Conservation (phyloP, 129 eudicot species). For the Mikania micrantha region DNA sequence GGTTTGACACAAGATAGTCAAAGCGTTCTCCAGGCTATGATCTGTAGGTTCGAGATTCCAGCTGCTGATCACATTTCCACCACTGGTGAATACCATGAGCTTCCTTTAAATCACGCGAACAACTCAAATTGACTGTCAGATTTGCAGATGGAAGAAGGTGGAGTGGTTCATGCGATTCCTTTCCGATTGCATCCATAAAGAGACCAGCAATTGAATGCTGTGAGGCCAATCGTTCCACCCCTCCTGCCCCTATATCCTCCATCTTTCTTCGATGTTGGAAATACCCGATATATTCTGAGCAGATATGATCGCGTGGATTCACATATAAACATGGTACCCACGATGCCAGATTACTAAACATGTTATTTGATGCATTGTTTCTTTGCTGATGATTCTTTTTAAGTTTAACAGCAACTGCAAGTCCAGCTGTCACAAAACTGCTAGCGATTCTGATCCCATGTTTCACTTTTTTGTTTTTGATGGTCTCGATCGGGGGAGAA, state of each 20-base stretch:
- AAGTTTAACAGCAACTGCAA: slow-evolving; percentile 54
- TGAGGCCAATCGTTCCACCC: slow-evolving; percentile 65
- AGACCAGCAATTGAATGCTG: slow-evolving; percentile 71
- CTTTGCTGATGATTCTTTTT: slow-evolving; percentile 25
- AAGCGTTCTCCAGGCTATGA: neutral
- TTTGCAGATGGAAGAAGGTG: slow-evolving; percentile 82
- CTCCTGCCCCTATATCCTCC: slow-evolving; percentile 73
- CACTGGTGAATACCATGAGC: slow-evolving; percentile 95
- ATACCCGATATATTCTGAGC: slow-evolving; percentile 85
- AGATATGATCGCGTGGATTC: slow-evolving; percentile 74
- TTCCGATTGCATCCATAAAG: slow-evolving; percentile 57
- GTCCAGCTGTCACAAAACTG: slow-evolving; percentile 89
- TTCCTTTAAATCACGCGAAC: slow-evolving; percentile 50
- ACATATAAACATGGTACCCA: slow-evolving; percentile 80
- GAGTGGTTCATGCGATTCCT: slow-evolving; percentile 58
- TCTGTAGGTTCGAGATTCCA: slow-evolving; percentile 43
- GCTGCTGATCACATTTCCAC: slow-evolving; percentile 63
- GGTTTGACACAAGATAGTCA: slow-evolving; percentile 1
- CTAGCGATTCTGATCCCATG: slow-evolving; percentile 79
- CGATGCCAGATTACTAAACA: slow-evolving; percentile 40
- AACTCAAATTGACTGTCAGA: slow-evolving; percentile 41
- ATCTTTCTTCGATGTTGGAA: slow-evolving; percentile 75
- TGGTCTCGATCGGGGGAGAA: slow-evolving; percentile 78
- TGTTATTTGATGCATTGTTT: slow-evolving; percentile 30
- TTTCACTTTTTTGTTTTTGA: slow-evolving; percentile 60